Evolutionary conservation across 495 filamentous ascomycete genomes (phyloP), one percentile per base, ranked within the genome.

Genomic region (Podospora comata): DNA sequence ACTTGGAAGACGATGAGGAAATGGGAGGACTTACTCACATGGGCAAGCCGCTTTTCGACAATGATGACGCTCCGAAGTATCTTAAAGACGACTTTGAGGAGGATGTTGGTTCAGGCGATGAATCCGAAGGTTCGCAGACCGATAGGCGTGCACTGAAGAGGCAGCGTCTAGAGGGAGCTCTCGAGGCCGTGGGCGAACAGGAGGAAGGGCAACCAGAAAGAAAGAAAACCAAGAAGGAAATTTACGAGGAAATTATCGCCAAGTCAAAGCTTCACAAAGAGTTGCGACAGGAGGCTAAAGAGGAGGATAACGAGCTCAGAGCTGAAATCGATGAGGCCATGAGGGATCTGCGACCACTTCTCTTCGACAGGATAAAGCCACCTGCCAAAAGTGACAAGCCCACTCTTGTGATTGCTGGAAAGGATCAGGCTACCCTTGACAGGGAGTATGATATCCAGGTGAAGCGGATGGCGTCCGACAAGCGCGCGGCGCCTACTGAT

Each of bases 171-270:
- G 80, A 77, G 13, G 76, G 80, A 67, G 61, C 30, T 44, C 32
- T 63, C n/a, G 61, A 63, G 13, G 76, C 74, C n/a, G 76, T 70
- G 4, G 77, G 73, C 3, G 85, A 74, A 16, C 79, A 79, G 30
- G 83, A 76, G 5, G 85, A 81, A 19, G 79, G 78, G 32, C 84
- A 87, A 28, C 89, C 91, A 0, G 90, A 92, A 69, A 84, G 88
- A 57, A 97, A 97, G 75, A 99, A 97, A 80, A 91, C 88, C 20
- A 97, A 94, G 77, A 87, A 92, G 60, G 95, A 99, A 75, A 91
- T 98, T 39, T 97, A 97, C 90, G 90, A 94, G 72, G 96, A 99
- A 78, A 88, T 98, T 68, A 98, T 98, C 68, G 91, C 93, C 53
- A 99, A 98, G 79, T 98, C 96, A 2, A 99, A 98, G 76, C 84